phyloP scores from a whole-genome alignment of 2,329 filamentous ascomycete species.

The Paraphaeosphaeria minitans region DNA sequence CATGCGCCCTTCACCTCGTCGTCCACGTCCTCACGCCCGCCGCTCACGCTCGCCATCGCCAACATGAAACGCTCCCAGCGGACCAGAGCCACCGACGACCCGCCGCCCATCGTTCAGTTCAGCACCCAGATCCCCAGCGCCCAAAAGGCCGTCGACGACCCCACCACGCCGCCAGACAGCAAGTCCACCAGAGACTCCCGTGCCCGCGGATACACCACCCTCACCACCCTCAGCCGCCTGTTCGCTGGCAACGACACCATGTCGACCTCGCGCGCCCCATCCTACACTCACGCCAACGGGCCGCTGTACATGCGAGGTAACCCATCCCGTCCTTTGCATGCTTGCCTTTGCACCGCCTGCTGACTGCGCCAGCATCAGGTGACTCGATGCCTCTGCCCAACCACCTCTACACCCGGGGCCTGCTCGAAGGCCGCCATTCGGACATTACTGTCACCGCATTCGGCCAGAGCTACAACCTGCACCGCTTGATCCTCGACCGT shows the following conservation, averaged over 20 bases:
- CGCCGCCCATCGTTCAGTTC: constrained; percentile 35
- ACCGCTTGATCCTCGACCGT: constrained; percentile 60
- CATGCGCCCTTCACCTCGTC: constrained; percentile 21
- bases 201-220: constrained; percentile 46
- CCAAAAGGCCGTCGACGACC: constrained; percentile 57
- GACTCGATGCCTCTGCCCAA: constrained; percentile 53
- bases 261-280: constrained; percentile 48
- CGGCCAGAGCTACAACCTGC: constrained; percentile 57
- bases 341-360: constrained; percentile 5
- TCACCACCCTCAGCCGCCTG: constrained; percentile 52
- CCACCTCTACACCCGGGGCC: constrained; percentile 59
- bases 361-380: constrained; percentile 35
- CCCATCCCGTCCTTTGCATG: background rate
- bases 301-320: constrained; percentile 42
- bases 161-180: constrained; percentile 47
- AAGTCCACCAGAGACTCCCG: constrained; percentile 32
- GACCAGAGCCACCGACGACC: constrained; percentile 33
- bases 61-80: constrained; percentile 37
- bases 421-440: constrained; percentile 58
- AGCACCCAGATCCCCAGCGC: constrained; percentile 47
- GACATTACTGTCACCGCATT: constrained; percentile 62
- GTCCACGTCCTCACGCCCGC: constrained; percentile 36
- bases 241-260: constrained; percentile 50
- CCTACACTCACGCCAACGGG: constrained; percentile 47
- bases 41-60: constrained; percentile 33